phyloP scores from a whole-genome alignment of 2,329 filamentous ascomycete species.

The Colletotrichum musicola region DNA sequence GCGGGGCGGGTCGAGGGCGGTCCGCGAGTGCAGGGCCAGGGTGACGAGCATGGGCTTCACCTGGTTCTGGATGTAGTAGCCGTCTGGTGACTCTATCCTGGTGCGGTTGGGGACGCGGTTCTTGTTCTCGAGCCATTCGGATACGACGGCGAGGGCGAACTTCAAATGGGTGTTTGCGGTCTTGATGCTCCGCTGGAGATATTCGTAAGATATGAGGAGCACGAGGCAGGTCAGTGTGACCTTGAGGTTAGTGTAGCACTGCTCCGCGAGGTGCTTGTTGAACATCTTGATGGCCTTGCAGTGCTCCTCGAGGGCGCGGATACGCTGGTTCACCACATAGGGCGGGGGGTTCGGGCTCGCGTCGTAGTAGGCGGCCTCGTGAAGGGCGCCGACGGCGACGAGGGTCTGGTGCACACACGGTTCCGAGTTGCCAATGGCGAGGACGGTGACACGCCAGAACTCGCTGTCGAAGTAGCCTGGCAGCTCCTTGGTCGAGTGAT shows the following conservation, averaged over 20 bases:
- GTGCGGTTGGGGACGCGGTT: slow-evolving; percentile 4
- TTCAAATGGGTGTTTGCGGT: slow-evolving; percentile 20
- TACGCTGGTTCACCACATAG: slow-evolving; percentile 4
- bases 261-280: slow-evolving; percentile 1
- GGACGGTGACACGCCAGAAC: slow-evolving; percentile 29
- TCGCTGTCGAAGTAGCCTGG: slow-evolving; percentile 19
- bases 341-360: background rate
- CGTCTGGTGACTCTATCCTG: slow-evolving; percentile 19
- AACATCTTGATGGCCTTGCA: slow-evolving; percentile 16
- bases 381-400: slow-evolving; percentile 32
- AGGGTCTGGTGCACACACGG: slow-evolving; percentile 26
- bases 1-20: background rate
- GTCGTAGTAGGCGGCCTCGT: slow-evolving; percentile 15
- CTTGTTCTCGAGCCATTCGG: slow-evolving; percentile 32
- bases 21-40: slow-evolving; percentile 16
- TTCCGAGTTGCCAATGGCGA: slow-evolving; percentile 16
- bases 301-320: slow-evolving; percentile 17
- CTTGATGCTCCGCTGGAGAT: slow-evolving; percentile 17
- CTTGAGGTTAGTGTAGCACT: slow-evolving; percentile 18
- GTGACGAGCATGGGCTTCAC: slow-evolving; percentile 20
- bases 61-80: slow-evolving; percentile 15
- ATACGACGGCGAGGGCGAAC: slow-evolving; percentile 16
- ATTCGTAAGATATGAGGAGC: slow-evolving; percentile 33
- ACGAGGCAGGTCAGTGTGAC: slow-evolving; percentile 30
- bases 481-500: slow-evolving; percentile 15